These are phyloP conservation scores for Diaporthe humulicola DNA, from an alignment of 2,329 filamentous ascomycete species.

Conservation along the genomic window DNA sequence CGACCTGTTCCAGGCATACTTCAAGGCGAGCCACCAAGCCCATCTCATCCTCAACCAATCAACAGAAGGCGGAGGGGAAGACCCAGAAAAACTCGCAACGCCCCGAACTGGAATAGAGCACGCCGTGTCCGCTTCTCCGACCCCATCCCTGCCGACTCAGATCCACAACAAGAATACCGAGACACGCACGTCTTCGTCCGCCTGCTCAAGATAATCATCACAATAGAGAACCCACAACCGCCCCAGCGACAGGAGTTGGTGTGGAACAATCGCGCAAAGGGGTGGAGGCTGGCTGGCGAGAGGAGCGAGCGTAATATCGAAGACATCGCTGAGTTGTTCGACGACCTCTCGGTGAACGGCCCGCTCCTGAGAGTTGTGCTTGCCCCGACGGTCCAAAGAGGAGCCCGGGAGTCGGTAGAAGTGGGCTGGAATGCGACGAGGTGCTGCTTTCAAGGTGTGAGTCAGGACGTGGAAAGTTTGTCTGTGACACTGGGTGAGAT, in stretches of 20 bases:
- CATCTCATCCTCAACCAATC: background rate
- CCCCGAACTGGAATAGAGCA: slow-evolving; percentile 14
- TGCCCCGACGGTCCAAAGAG: background rate
- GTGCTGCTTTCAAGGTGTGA: background rate
- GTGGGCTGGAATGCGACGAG: background rate
- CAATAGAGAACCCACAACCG: too few species aligned
- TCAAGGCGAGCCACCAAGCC: background rate
- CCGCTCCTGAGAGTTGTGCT: background rate
- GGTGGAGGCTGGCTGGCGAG: background rate
- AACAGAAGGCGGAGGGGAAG: background rate
- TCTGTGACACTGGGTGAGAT: background rate
- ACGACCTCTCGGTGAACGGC: background rate
- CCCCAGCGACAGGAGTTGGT: background rate
- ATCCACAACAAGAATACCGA: background rate
- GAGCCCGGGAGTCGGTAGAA: slow-evolving; percentile 1
- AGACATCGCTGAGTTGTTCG: background rate
- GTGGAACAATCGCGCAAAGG: slow-evolving; percentile 13
- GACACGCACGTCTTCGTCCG: slow-evolving; percentile 15
- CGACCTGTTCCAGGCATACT: background rate
- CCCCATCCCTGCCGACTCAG: background rate
- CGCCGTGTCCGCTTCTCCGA: slow-evolving; percentile 16
- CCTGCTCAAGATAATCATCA: background rate
- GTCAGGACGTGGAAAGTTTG: background rate
- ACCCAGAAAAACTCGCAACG: background rate
- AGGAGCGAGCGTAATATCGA: slow-evolving; percentile 2